Base-by-base conservation (phyloP, 2,329 filamentous ascomycete genomes). In the Pestalotiopsis sp. region DNA sequence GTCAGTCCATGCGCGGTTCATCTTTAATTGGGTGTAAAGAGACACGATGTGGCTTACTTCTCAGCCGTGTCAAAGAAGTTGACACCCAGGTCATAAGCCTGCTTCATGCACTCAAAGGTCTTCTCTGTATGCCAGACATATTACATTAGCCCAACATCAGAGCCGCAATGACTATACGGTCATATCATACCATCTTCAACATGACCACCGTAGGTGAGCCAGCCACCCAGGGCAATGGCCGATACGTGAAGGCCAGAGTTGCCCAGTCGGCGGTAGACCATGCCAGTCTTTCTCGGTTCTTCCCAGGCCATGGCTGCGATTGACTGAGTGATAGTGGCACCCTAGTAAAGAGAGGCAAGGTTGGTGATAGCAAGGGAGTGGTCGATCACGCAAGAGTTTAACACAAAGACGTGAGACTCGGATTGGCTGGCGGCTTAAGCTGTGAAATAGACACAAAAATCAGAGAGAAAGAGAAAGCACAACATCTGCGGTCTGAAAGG, bases 201-300 rank as follows among this genome's bases (percentile, higher is more conserved):
- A 73, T 93, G 90, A 20, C 91, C 91, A 66, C 92, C 92, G 72
- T 93, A 93, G 0, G 92, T 94, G 66, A 94, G 84, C 90, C 90
- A 91, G 72, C 90, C 88, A 69, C 90, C 92, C 2, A 94, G 84
- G 2, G 90, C 91, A 71, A 94, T 91, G 60, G 89, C 86, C 36
- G 91, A 94, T 41, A 94, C 91, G 78, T 93, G 89, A 20, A 94
- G 85, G 66, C 92, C 92, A 17, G 90, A 91, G 52, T 87, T 87
- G 75, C 92, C 92, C 7, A 93, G 85, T 80, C 89, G 90, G 73
- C 91, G 89, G 80, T 93, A 93, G 23, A 70, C 45, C 68, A 70
- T 70, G 23, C 68, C 66, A 17, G 68, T 70, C 58, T 70, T 70
- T 61, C 68, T 67, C 58, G 68, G 68, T 68, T 70, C 68, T 66